These are phyloP conservation scores for Salix suchowensis DNA, from an alignment of 345 rosid species.

Conservation along the genomic window DNA sequence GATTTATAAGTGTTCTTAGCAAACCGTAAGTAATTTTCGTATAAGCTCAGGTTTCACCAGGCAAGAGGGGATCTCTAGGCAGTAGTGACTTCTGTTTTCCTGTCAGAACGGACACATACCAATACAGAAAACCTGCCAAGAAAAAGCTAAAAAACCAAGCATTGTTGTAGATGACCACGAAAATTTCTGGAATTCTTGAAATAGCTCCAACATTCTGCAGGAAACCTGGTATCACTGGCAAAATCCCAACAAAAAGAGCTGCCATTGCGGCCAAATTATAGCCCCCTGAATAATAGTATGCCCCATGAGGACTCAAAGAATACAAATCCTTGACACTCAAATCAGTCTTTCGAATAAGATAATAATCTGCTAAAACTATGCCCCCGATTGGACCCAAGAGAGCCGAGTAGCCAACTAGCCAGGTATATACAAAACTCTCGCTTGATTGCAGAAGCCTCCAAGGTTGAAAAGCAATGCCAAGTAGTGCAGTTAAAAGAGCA, in stretches of 20 bases:
- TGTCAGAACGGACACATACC: constrained; percentile 40
- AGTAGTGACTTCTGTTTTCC: constrained; percentile 28
- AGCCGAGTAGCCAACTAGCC: constrained; percentile 90
- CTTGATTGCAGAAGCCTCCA: constrained; percentile 84
- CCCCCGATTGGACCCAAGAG: constrained; percentile 86
- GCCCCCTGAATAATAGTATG: constrained; percentile 60
- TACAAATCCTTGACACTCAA: constrained; percentile 58
- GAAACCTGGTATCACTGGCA: constrained; percentile 84
- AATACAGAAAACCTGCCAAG: constrained; percentile 54
- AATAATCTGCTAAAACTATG: constrained; percentile 68
- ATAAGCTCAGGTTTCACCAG: constrained; percentile 14
- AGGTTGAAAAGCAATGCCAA: constrained; percentile 81
- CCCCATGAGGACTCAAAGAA: constrained; percentile 52
- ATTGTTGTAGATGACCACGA: constrained; percentile 60
- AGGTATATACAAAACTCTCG: constrained; percentile 91
- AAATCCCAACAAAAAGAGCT: constrained; percentile 60
- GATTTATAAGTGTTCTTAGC: background rate
- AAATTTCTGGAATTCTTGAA: constrained; percentile 31
- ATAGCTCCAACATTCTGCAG: constrained; percentile 61
- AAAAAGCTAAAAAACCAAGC: constrained; percentile 90
- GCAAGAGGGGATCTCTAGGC: constrained; percentile 47
- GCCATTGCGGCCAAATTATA: constrained; percentile 54
- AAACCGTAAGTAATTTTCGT: background rate
- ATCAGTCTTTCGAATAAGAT: constrained; percentile 42
- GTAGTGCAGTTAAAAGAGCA: constrained; percentile 71